Evolutionary conservation across 2,329 filamentous ascomycete genomes (phyloP), one percentile per base, ranked within the genome.

Genomic region (Exserohilum rostratum): DNA sequence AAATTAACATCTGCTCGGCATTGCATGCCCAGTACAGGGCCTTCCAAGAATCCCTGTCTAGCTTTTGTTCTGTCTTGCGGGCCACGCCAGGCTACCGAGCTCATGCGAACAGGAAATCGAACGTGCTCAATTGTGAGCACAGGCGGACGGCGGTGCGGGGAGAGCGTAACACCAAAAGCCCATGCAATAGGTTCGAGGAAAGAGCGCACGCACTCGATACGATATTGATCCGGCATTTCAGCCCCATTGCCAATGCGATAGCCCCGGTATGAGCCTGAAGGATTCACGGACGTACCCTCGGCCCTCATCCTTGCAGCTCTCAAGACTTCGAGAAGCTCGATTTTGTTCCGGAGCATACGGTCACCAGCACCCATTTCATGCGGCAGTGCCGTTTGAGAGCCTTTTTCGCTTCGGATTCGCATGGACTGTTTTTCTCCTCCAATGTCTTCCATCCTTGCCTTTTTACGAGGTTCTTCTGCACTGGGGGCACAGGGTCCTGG

Each of bases 141-240:
- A 53, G 70, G 83, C 69, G 67, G 79, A 67, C 60, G 78, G 52
- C 71, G 79, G 70, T 71, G 83, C 66, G 67, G 78, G 58, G 64
- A 74, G 15, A 85, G 74, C 46, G 81, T 81, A 61, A 83, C 83
- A 44, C 80, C 80, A 70, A 87, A 87, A 3, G 82, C 77, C 81
- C 83, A 86, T 15, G 79, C 78, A 10, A 81, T 77, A 62, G 83
- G 82, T 68, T 87, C 85, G 10, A 87, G 70, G 57, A 88, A 82
- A 12, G 79, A 78, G 44, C 80, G 78, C 34, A 87, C 75, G 27
- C 81, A 80, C 17, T 87, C 83, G 20, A 82, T 78, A 27, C 85
- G 83, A 57, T 82, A 80, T 22, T 79, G 77, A 44, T 84, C 82
- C 13, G 85, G 85, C 83, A 87, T 86, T 40, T 85, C 81, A 27